These are phyloP conservation scores for Umbelopsis sp. DNA, from an alignment of 192 early-diverging fungal species.

Conservation along the genomic window DNA sequence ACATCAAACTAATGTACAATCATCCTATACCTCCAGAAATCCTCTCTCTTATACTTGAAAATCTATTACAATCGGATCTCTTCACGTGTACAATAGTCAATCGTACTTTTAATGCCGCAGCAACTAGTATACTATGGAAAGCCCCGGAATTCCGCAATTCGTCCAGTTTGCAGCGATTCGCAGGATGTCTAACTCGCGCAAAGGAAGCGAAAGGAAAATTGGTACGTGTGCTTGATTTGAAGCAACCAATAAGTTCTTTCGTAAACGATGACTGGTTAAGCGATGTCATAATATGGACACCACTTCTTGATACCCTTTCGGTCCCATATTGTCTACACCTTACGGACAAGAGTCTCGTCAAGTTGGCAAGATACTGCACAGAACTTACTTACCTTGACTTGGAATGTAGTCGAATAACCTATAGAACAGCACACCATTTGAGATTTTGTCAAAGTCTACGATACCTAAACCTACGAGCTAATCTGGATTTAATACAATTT, in stretches of 20 bases:
- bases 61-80: not conserved
- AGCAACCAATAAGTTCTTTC: not conserved
- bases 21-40: not conserved
- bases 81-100: not conserved
- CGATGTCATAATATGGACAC: conserved; percentile 10
- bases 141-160: not conserved
- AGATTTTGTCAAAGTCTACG: conserved; percentile 11
- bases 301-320: conserved; percentile 1
- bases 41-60: conserved; percentile 3
- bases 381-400: not conserved
- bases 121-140: not conserved
- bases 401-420: conserved; percentile 9
- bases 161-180: not conserved
- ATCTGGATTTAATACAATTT: not conserved
- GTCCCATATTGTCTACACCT: not conserved
- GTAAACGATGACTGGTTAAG: conserved; percentile 11
- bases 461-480: not conserved
- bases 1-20: not conserved
- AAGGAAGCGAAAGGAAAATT: not conserved
- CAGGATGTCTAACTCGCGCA: not conserved
- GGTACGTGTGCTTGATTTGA: not conserved
- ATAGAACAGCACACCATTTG: not conserved
- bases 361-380: not conserved
- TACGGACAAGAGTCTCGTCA: conserved; percentile 1
- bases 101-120: not conserved